A percentile compares a stretch with the other conserved stretches of the same genome.
phyloP scores from a whole-genome alignment of 192 early-diverging fungal species.

The Pilobolus umbonatus region DNA sequence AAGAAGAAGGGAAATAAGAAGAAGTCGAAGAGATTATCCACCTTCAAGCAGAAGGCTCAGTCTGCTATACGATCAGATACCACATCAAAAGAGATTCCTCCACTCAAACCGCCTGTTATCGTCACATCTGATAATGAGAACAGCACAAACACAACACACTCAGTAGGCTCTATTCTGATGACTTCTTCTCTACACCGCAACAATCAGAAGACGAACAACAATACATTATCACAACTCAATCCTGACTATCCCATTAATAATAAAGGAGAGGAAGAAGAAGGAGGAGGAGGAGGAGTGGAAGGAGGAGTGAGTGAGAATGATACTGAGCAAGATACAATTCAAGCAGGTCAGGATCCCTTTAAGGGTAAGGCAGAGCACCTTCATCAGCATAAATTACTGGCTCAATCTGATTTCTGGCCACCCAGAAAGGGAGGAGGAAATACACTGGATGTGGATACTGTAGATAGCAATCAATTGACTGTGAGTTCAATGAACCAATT shows the following conservation, averaged over 20 bases:
- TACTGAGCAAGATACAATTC: neutral
- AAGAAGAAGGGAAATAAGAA: conserved; percentile 9
- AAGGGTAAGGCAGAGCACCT: conserved; percentile 20
- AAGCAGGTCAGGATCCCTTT: conserved; percentile 10
- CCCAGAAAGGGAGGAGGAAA: neutral
- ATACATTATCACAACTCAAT: conserved; percentile 20
- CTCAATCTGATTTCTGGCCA: conserved; percentile 25
- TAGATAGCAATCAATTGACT: conserved; percentile 28
- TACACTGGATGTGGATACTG: conserved; percentile 15
- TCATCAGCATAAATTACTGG: conserved; percentile 23
- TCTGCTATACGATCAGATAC: neutral
- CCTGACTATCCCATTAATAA: conserved; percentile 16
- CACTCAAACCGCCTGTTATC: neutral
- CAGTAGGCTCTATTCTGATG: conserved; percentile 35
- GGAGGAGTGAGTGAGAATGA: neutral
- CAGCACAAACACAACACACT: conserved; percentile 32
- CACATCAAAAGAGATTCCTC: neutral
- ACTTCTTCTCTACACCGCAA: conserved; percentile 16
- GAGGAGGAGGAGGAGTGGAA: too few species aligned
- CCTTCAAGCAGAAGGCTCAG: neutral
- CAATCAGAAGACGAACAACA: neutral
- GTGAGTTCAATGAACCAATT: conserved; percentile 36
- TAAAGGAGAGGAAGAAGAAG: neutral
- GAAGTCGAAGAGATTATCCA: neutral
- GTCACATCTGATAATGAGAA: conserved; percentile 27